phyloP scores from a whole-genome alignment of 2,329 filamentous ascomycete genomes.

The Aspergillus japonicus region DNA sequence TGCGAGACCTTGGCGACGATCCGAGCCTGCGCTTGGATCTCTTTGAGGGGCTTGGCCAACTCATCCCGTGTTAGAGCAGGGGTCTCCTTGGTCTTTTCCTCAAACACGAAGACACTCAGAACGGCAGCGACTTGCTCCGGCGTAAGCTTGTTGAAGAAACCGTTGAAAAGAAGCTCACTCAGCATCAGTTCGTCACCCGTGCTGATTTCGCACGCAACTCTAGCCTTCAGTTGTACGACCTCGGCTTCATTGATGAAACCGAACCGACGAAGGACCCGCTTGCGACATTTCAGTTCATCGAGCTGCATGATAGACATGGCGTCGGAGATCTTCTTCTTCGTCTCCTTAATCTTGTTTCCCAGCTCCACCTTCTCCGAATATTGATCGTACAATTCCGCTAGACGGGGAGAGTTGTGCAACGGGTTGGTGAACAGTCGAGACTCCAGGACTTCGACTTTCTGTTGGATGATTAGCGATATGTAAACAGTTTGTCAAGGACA shows the following conservation, averaged over 20 bases:
- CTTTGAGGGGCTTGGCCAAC: slow-evolving; percentile 77
- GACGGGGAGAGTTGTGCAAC: slow-evolving; percentile 81
- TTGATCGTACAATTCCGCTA: slow-evolving; percentile 81
- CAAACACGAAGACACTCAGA: slow-evolving; percentile 93
- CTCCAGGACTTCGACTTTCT: slow-evolving; percentile 97
- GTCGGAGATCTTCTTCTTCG: slow-evolving; percentile 81
- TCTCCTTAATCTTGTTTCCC: slow-evolving; percentile 75
- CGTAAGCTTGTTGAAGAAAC: slow-evolving; percentile 94
- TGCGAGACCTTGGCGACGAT: slow-evolving; percentile 89
- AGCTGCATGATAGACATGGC: slow-evolving; percentile 88
- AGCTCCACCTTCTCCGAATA: slow-evolving; percentile 79
- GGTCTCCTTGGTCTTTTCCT: slow-evolving; percentile 83
- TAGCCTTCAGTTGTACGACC: slow-evolving; percentile 93
- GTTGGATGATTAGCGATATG: slow-evolving; percentile 25
- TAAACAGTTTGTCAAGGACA: not conserved
- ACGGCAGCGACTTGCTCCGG: slow-evolving; percentile 85
- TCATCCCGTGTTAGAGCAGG: slow-evolving; percentile 71
- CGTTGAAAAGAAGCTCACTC: slow-evolving; percentile 89
- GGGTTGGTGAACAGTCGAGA: slow-evolving; percentile 85
- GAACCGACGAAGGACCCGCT: slow-evolving; percentile 88
- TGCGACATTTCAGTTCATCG: slow-evolving; percentile 93
- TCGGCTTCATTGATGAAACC: slow-evolving; percentile 95
- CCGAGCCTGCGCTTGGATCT: slow-evolving; percentile 83
- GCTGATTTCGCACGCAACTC: slow-evolving; percentile 96
- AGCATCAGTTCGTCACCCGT: slow-evolving; percentile 93